Base-by-base conservation (phyloP, 2,329 filamentous ascomycete genomes). In the Microcyclospora pomicola region DNA sequence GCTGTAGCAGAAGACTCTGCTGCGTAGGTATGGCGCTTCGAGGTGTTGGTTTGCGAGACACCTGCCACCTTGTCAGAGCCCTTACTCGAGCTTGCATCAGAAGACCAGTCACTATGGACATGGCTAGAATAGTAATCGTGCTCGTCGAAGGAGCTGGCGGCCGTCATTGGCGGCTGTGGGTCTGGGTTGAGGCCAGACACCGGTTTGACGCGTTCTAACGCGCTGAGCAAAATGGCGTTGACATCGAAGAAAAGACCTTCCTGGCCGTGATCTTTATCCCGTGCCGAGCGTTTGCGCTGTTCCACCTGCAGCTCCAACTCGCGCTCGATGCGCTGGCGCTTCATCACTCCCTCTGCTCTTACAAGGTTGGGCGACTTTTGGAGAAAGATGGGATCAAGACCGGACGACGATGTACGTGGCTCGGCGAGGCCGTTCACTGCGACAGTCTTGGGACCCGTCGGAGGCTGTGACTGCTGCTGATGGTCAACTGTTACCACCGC, bases 121-220 rank as follows among this genome's bases (percentile, higher is more conserved):
- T 81, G 83, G 63, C 87, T 95, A 49, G 88, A 95, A 68, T 96
- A 95, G 62, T 93, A 93, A 31, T 86, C 91, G 56, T 92, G 86
- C 59, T 92, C 81, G 63, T 95, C 86, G 64, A 86, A 83, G 28
- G 84, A 91, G 60, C 88, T 83, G 71, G 71, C 82, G 34, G 45
- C 44, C 31, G 39, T 42, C 42, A 47, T 53, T 59, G 76, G 75
- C 54, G 68, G 68, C 60, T 78, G 67, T 64, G 74, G 72, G 68
- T 68, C 66, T 42, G 61, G 58, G 44, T 62, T 62, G 45, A 73
- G 66, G 54, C 73, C 70, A 52, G 80, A 73, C 49, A 78, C 68
- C 39, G 77, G 77, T 59, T 79, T 76, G 55, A 85, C 82, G 49
- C 84, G 66, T 46, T 76, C 71, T 54, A 88, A 67, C 43, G 92